Evolutionary conservation across 148 eudicot species (phyloP), one percentile per base, ranked within the genome.

Genomic region (Arctostaphylos glauca): DNA sequence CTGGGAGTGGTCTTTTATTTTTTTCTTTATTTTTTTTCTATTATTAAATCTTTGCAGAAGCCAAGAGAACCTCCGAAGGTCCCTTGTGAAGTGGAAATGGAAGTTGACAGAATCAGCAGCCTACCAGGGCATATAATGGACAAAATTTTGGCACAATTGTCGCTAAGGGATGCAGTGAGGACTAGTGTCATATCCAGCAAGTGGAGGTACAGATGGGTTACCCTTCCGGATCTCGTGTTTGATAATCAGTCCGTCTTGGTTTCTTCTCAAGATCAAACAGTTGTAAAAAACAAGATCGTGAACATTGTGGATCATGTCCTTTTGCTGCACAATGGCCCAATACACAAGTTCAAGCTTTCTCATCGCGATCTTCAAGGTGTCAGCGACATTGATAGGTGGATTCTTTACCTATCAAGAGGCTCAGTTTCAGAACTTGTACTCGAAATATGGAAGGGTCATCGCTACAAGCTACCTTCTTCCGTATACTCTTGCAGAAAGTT

Each of bases 381-480:
- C 75, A 72, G 87, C 70, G 98, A 94, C 83, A 91, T 94, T 38
- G 96, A 94, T 82, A 86, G 98, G 31, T 94, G 98, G 98, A 92
- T 94, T 85, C 91, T 94, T 76, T 83, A 81, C 82, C 86, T 94
- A 31, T 92, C 98, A 58, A 90, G 96, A 81, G 90, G 87, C 56
- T 83, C 90, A 46, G 78, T 94, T 23, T 88, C 86, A 81, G 95
- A 91, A 80, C 90, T 94, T 72, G 85, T 92, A 31, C 94, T 94
- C 54, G 98, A 94, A 87, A 92, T 94, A 76, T 94, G 98, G 98
- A 92, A 91, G 89, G 95, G 95, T n/a, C 93, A 91, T 75, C 92
- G 96, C 52, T 94, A 94, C 89, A 91, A 83, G 86, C 90, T 94
- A 83, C 98, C 94, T 80, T 90, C 98, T 74, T 89, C 90, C 54